phyloP scores from a whole-genome alignment of 2,329 filamentous ascomycete genomes.

The Paecilomyces niveus region DNA sequence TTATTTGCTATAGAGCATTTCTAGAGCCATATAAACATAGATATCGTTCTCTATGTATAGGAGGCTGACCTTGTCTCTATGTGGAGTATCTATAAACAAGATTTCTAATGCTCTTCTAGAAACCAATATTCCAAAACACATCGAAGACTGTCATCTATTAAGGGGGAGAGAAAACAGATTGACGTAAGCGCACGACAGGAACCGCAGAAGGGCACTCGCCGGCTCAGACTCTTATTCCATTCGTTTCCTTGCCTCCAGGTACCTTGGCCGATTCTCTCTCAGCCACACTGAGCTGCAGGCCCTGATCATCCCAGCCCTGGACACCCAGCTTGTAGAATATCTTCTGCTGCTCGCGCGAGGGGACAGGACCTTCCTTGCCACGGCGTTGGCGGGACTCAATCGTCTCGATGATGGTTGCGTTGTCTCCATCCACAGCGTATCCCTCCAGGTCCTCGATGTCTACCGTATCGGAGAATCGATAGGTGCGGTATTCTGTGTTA shows the following conservation, averaged over 20 bases:
- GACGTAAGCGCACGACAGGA: too few species aligned
- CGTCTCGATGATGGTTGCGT: constrained; percentile 37
- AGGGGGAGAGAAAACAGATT: too few species aligned
- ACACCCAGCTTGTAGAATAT: constrained; percentile 31
- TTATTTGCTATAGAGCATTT: too few species aligned
- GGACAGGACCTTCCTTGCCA: constrained; percentile 28
- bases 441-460: constrained; percentile 42
- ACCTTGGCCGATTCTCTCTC: constrained; percentile 28
- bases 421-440: constrained; percentile 27
- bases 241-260: constrained; percentile 23
- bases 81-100: too few species aligned
- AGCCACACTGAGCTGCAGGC: constrained; percentile 29
- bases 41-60: too few species aligned
- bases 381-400: constrained; percentile 33
- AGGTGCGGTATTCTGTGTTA: constrained; percentile 67
- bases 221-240: constrained; percentile 18
- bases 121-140: too few species aligned
- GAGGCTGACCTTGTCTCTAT: too few species aligned
- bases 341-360: constrained; percentile 30
- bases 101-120: too few species aligned
- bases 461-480: constrained; percentile 51
- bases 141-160: too few species aligned
- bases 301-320: constrained; percentile 38
- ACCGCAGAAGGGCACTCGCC: too few species aligned
- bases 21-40: too few species aligned